These are phyloP conservation scores for Alternaria arborescens DNA, from an alignment of 2,329 filamentous ascomycete species.

Conservation along the genomic window DNA sequence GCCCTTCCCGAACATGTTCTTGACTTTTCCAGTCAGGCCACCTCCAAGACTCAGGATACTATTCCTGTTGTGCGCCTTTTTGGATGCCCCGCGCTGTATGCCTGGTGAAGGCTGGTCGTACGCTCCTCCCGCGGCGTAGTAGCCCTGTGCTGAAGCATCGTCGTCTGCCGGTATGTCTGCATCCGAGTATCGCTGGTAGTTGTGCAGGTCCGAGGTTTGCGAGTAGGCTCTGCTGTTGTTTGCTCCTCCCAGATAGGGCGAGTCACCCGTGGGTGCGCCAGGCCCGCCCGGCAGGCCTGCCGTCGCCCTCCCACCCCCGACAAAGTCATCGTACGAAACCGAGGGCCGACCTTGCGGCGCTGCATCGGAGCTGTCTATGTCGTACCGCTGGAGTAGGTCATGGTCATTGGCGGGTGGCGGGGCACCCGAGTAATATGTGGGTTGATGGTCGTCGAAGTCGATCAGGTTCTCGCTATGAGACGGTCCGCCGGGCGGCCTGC, in stretches of 20 bases:
- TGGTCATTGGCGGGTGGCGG: conserved; percentile 83
- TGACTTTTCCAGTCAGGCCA: conserved; percentile 84
- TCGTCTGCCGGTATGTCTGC: conserved; percentile 84
- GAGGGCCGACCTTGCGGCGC: conserved; percentile 76
- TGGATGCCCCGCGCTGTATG: conserved; percentile 58
- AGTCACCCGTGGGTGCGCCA: conserved; percentile 49
- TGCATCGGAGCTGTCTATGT: conserved; percentile 71
- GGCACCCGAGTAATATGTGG: conserved; percentile 77
- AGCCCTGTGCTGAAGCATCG: conserved; percentile 74
- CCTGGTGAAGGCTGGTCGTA: conserved; percentile 64
- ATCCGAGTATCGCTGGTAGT: conserved; percentile 93
- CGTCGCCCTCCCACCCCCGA: conserved; percentile 69
- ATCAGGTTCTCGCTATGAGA: conserved; percentile 68
- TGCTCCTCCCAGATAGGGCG: conserved; percentile 48
- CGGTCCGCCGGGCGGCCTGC: conserved; percentile 63
- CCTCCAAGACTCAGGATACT: conserved; percentile 89
- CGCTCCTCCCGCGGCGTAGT: conserved; percentile 74
- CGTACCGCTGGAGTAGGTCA: conserved; percentile 77
- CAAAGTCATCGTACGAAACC: conserved; percentile 93
- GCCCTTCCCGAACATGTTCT: conserved; percentile 89
- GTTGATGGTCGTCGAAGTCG: conserved; percentile 75
- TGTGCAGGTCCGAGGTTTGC: conserved; percentile 83
- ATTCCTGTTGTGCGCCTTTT: conserved; percentile 76
- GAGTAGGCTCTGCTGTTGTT: conserved; percentile 60
- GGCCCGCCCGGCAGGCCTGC: conserved; percentile 57